Base-by-base conservation (phyloP, 495 filamentous ascomycete species). In the Hypoxylon fuscum region DNA sequence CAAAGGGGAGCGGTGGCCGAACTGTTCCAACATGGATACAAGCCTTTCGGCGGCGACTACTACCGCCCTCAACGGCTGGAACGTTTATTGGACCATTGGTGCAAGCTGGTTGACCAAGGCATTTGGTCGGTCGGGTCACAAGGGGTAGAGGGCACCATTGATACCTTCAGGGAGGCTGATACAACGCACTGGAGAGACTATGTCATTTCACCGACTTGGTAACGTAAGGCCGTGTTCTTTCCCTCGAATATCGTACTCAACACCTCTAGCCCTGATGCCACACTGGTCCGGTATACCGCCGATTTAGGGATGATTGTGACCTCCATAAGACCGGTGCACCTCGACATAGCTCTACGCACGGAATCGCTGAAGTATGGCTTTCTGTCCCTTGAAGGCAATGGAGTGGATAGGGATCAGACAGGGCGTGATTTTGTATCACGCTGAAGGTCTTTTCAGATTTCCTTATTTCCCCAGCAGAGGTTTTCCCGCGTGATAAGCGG, bases 21-120 rank as follows among this genome's bases (percentile, higher is more conserved):
- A 25, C 62, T 79, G 18, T 78, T 77, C 48, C 76, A 79, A 46
- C 72, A 74, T 66, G 74, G 75, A 6, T 76, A 58, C 41, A 69
- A 74, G 35, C 72, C 71, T 20, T 76, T 78, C 45, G 71, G 74
- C 5, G 74, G 74, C 0, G 72, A 77, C 14, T 71, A 50, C 21
- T 55, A 35, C 3, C 69, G 72, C 15, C 29, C 68, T 10, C 75
- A 78, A 52, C 58, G 76, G 42, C 46, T 79, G 49, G 75, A 76
- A 55, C 64, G 66, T 7, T 46, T 80, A 37, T 68, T 73, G 1
- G 66, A 71, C 3, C 38, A 60, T 25, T 82, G 75, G 77, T 56
- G 63, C 12, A 64, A 69, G 31, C 45, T 77, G 59, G 71, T 80
- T 40, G 77, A 76, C 27, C 43, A 40, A 46, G 78, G 75, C 11